A percentile compares a stretch with the other conserved stretches of the same genome.
Conservation (phyloP, 2,329 filamentous ascomycete genomes). For the Pyrenochaeta sp. region DNA sequence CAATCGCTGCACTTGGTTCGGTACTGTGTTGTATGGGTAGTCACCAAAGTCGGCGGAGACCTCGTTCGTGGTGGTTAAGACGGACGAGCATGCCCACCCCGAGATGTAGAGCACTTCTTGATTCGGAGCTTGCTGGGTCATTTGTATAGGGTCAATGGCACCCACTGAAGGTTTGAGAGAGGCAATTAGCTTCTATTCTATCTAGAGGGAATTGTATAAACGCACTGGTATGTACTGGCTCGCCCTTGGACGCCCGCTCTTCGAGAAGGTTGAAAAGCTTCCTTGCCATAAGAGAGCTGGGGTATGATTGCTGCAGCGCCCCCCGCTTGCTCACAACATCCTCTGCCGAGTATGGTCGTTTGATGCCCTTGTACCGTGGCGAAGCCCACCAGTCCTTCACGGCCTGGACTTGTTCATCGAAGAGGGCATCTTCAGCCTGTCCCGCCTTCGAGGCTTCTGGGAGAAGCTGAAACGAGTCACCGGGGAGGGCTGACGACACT, state of each 20-base stretch:
- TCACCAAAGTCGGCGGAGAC: constrained; percentile 98
- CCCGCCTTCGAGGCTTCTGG: constrained; percentile 80
- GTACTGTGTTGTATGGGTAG: constrained; percentile 98
- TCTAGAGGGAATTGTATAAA: constrained; percentile 32
- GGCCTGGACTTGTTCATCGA: constrained; percentile 82
- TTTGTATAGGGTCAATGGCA: constrained; percentile 97
- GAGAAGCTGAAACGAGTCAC: constrained; percentile 87
- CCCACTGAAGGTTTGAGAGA: constrained; percentile 70
- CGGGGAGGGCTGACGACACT: constrained; percentile 67
- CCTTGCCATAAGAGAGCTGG: constrained; percentile 91
- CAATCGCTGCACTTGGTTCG: constrained; percentile 94
- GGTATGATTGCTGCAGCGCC: constrained; percentile 84
- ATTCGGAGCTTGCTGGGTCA: constrained; percentile 97
- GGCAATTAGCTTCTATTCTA: constrained; percentile 40
- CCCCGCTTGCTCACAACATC: constrained; percentile 95
- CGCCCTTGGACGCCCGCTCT: constrained; percentile 76
- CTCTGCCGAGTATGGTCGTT: constrained; percentile 86
- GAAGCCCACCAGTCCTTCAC: constrained; percentile 92
- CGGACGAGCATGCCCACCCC: constrained; percentile 95
- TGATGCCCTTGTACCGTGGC: constrained; percentile 86
- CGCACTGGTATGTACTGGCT: constrained; percentile 93
- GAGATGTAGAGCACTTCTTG: constrained; percentile 97
- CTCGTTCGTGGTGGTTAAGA: constrained; percentile 93
- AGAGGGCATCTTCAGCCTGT: constrained; percentile 82
- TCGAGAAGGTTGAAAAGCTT: constrained; percentile 92